These are phyloP conservation scores for Elongisporangium senticosum DNA, from an alignment of 352 stramenopile species.

Conservation along the genomic window DNA sequence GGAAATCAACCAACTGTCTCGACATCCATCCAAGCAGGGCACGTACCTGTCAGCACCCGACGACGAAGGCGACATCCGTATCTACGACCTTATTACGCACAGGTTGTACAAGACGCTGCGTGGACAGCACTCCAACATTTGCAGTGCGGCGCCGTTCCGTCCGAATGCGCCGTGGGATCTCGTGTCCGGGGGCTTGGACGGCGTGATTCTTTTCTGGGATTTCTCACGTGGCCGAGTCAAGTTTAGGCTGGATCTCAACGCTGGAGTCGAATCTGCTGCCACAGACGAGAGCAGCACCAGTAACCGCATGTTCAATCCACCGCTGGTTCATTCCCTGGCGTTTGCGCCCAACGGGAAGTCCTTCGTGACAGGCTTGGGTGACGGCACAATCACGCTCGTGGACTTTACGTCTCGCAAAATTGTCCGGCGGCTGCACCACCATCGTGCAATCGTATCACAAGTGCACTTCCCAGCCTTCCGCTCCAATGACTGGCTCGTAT, in stretches of 20 bases:
- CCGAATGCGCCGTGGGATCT: conserved; percentile 70
- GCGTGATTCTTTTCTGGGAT: conserved; percentile 70
- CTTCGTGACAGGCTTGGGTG: conserved; percentile 57
- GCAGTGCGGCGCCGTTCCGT: conserved; percentile 58
- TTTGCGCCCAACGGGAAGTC: conserved; percentile 63
- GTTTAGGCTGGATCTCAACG: conserved; percentile 65
- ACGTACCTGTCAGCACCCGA: conserved; percentile 61
- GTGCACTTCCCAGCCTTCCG: conserved; percentile 58
- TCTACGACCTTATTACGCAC: conserved; percentile 58
- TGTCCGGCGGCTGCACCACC: conserved; percentile 38
- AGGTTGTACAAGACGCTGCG: conserved; percentile 58
- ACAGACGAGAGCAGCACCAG: not conserved
- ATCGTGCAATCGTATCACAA: conserved; percentile 50
- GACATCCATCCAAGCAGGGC: conserved; percentile 38
- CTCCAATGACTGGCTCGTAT: conserved; percentile 44
- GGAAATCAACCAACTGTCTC: conserved; percentile 59
- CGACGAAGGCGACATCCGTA: conserved; percentile 60
- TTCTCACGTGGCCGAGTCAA: conserved; percentile 63
- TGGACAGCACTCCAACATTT: conserved; percentile 67
- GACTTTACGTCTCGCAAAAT: conserved; percentile 57
- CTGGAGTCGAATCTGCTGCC: conserved; percentile 14
- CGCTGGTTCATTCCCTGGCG: conserved; percentile 59
- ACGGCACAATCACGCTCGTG: conserved; percentile 54
- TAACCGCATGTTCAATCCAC: conserved; percentile 63
- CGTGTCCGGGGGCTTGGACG: conserved; percentile 66